Base-by-base conservation (phyloP, 108 stramenopile genomes). In the Poteriospumella lacustris region DNA sequence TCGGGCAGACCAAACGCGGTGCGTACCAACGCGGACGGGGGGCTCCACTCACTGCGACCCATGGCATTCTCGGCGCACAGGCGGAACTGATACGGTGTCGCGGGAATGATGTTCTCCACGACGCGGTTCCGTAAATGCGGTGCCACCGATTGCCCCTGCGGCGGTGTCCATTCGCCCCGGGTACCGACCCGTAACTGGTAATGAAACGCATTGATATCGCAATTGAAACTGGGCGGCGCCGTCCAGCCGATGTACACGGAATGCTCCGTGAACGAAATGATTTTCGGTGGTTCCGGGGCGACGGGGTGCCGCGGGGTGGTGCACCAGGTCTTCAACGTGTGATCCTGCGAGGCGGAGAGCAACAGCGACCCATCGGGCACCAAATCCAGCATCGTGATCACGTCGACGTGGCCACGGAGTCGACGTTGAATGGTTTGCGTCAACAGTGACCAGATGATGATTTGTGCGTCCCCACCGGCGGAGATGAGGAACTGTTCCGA, bases 401-500 rank as follows among this genome's bases (percentile, higher is more conserved):
- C 70, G 36, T 73, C 70, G 29, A 56, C 70, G 36, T 73, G 70
- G 28, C 70, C 70, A 9, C 36, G 5, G 26, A 73, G 42, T 12
- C 3, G 9, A 12, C 70, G 70, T 29, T 44, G 12, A 26, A 73
- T 15, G 28, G 43, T 42, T 19, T 26, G 47, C 9, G 15, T 56
- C 9, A 56, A 5, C 19, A 73, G 12, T 3, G 43, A 44, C 70
- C 70, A 73, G 19, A 73, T 73, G 47, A 73, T 15, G 36, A 73
- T 73, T 12, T 24, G 5, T 12, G 26, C 3, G 31, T 73, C 70
- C 26, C 5, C 70, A 26, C 70, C 70, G 36, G 40, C 5, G 12
- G 70, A 73, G 28, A 73, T 31, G 43, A 73, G 70, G 70, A 52
- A 73, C 70, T 52, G 47, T 31, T 73, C 70, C 26, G 26, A 26